Conservation (phyloP, 75 land plant genomes). For the Pinus tabuliformis region DNA sequence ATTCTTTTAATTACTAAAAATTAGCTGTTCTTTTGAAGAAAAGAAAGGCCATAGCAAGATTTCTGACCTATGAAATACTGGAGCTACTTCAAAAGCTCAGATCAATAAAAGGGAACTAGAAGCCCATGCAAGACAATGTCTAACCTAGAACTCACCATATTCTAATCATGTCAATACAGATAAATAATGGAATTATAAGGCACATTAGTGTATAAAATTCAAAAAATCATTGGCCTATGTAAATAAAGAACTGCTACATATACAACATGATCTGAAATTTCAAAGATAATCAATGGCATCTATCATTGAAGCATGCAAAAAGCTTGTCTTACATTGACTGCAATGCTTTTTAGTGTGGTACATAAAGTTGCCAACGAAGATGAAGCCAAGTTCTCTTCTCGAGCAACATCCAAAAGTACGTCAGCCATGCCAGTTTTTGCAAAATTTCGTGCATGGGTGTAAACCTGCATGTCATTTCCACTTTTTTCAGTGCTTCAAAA, state of each 20-base stretch:
- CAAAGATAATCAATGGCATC: neutral
- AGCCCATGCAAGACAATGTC: too few species aligned
- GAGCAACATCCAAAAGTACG: conserved; percentile 59
- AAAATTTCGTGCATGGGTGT: conserved; percentile 84
- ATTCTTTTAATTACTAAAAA: too few species aligned
- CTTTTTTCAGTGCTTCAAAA: neutral
- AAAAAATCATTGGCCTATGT: neutral
- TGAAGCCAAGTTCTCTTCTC: conserved; percentile 28
- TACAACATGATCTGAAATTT: neutral
- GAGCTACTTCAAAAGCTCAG: too few species aligned
- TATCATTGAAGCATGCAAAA: neutral
- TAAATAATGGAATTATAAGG: neutral
- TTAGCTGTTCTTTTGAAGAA: too few species aligned
- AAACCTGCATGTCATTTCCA: conserved; percentile 46
- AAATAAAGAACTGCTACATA: neutral
- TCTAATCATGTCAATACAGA: too few species aligned
- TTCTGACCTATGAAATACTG: too few species aligned
- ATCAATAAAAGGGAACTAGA: too few species aligned
- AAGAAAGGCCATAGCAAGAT: too few species aligned
- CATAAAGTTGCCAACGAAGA: conserved; percentile 55
- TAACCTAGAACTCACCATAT: too few species aligned
- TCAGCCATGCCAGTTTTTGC: conserved; percentile 77
- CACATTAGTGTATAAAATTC: neutral
- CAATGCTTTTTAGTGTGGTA: conserved; percentile 72
- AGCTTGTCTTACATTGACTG: conserved; percentile 78